These are phyloP conservation scores for Cenchrus purpureus DNA, from an alignment of 176 grass and related monocot species.

Conservation along the genomic window DNA sequence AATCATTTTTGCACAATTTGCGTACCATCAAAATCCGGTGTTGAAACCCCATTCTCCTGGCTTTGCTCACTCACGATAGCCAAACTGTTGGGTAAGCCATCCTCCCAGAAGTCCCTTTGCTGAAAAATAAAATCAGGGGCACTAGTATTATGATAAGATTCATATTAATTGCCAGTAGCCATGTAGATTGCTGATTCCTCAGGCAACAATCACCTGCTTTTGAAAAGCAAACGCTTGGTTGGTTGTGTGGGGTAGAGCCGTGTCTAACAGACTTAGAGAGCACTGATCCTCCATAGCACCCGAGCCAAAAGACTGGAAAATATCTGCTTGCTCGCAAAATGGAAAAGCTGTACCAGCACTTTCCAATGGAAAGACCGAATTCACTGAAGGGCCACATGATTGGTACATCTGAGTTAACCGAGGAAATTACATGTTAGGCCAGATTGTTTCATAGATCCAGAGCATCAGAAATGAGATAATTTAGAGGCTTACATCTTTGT, in stretches of 20 bases:
- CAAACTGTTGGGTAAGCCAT: slow-evolving; percentile 50
- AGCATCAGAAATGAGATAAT: neutral
- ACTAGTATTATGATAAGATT: slow-evolving; percentile 43
- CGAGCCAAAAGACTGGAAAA: slow-evolving; percentile 40
- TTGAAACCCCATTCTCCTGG: slow-evolving; percentile 45
- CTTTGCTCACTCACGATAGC: slow-evolving; percentile 49
- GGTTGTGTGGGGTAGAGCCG: slow-evolving; percentile 43
- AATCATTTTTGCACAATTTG: neutral
- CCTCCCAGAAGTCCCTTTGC: slow-evolving; percentile 79
- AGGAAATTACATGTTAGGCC: slow-evolving; percentile 11
- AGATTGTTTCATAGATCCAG: neutral
- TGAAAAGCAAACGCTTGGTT: slow-evolving; percentile 58
- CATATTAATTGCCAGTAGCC: slow-evolving; percentile 13
- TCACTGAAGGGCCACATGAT: slow-evolving; percentile 43
- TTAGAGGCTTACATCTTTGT: slow-evolving; percentile 79
- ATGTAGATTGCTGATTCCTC: slow-evolving; percentile 18
- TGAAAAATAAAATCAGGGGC: slow-evolving; percentile 35
- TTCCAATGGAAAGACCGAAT: slow-evolving; percentile 69
- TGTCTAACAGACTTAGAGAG: slow-evolving; percentile 54
- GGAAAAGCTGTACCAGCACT: slow-evolving; percentile 59
- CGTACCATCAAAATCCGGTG: slow-evolving; percentile 56
- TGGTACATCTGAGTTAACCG: slow-evolving; percentile 72
- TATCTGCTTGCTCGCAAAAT: slow-evolving; percentile 49
- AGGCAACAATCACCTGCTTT: slow-evolving; percentile 73
- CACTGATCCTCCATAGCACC: slow-evolving; percentile 46